phyloP scores from a whole-genome alignment of 768 basidiomycete genomes.

The Arthromyces matolae region DNA sequence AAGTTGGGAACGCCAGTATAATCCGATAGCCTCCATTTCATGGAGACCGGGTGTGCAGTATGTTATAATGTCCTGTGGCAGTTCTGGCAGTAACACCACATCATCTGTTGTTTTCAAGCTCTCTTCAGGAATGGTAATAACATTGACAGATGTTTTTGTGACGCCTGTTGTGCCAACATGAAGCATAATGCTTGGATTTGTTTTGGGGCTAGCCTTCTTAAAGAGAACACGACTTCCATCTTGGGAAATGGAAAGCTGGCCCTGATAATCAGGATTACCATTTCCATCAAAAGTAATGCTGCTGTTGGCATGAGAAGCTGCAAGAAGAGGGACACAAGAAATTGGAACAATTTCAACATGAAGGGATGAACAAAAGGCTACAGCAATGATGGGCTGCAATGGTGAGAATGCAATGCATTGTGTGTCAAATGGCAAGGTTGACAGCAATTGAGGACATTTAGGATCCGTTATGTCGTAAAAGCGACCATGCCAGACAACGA shows the following conservation, averaged over 20 bases:
- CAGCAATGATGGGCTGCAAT: neutral
- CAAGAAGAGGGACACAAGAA: neutral
- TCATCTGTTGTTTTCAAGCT: neutral
- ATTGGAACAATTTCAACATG: neutral
- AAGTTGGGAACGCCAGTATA: neutral
- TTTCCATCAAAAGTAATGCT: neutral
- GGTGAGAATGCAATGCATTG: neutral
- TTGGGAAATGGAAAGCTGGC: neutral
- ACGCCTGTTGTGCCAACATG: neutral
- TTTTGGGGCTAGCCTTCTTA: neutral
- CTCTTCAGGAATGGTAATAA: no score
- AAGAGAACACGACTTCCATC: neutral
- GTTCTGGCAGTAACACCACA: neutral
- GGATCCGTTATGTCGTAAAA: neutral
- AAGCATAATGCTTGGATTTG: neutral
- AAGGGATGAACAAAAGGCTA: neutral
- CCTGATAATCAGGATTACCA: neutral
- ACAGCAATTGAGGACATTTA: neutral
- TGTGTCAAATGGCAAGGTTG: neutral
- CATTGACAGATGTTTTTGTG: neutral
- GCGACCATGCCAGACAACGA: neutral
- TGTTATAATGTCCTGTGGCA: neutral
- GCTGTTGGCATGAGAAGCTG: neutral
- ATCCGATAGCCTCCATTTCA: neutral
- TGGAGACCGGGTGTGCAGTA: neutral